phyloP scores from a whole-genome alignment of 306 rosid species.

The Coriaria nepalensis region DNA sequence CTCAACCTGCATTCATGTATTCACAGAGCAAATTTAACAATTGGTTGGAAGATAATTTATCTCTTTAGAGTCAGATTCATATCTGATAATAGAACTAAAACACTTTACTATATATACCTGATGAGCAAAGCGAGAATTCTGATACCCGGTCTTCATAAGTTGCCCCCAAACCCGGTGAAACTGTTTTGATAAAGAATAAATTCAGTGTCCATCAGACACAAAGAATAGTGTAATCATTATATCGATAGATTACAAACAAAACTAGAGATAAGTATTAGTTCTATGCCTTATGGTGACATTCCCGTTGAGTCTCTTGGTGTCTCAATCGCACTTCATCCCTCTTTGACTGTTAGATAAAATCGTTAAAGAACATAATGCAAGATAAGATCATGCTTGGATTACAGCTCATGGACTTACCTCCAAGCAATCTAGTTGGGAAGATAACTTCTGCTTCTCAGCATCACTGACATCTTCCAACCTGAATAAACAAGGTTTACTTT shows the following conservation, averaged over 20 bases:
- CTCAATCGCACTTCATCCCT: constrained; percentile 47
- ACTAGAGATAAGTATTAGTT: neutral
- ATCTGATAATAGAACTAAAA: neutral
- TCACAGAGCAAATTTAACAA: neutral
- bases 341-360: constrained; percentile 31
- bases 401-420: constrained; percentile 39
- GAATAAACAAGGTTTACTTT: constrained; percentile 13
- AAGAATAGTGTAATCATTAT: neutral
- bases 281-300: constrained; percentile 62
- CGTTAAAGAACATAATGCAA: constrained; percentile 5
- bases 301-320: constrained; percentile 64
- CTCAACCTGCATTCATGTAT: constrained; percentile 50
- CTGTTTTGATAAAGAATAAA: constrained; percentile 24
- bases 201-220: neutral
- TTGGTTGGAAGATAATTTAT: neutral
- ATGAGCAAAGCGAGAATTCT: constrained; percentile 98
- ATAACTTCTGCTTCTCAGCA: constrained; percentile 30
- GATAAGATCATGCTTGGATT: neutral
- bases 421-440: constrained; percentile 31
- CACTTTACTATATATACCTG: constrained; percentile 40
- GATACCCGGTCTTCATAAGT: constrained; percentile 95
- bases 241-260: too few relatives aligned
- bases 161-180: constrained; percentile 94
- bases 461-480: constrained; percentile 52
- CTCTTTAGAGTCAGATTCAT: neutral